phyloP scores from a whole-genome alignment of 495 filamentous ascomycete species.

The Aspergillus panamensis region DNA sequence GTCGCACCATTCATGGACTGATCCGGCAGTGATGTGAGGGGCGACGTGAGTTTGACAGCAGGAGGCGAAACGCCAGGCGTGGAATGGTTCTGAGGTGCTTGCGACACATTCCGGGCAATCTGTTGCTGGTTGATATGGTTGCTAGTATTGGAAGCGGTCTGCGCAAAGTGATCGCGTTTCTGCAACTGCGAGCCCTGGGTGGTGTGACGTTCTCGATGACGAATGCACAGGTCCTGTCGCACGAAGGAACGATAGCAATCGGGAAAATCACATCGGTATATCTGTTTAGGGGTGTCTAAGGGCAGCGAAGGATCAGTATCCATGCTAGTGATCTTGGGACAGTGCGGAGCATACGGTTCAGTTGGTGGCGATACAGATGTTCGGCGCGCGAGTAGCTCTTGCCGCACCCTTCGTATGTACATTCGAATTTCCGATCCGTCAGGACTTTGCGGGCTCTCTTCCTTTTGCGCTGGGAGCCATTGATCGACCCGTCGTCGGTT shows the following conservation, averaged over 20 bases:
- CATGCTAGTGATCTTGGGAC: slow-evolving; percentile 3
- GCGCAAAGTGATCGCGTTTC: slow-evolving; percentile 66
- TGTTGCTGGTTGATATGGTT: slow-evolving; percentile 15
- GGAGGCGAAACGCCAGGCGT: slow-evolving; percentile 12
- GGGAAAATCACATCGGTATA: slow-evolving; percentile 91
- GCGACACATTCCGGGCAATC: slow-evolving; percentile 13
- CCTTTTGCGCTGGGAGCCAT: slow-evolving; percentile 59
- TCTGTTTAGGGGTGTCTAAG: slow-evolving; percentile 80
- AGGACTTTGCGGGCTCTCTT: slow-evolving; percentile 79
- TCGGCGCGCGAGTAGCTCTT: slow-evolving; percentile 97
- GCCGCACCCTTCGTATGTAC: slow-evolving; percentile 81
- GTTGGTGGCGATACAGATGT: slow-evolving; percentile 92
- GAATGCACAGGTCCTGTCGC: slow-evolving; percentile 87
- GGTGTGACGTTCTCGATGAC: slow-evolving; percentile 94
- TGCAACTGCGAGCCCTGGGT: slow-evolving; percentile 91
- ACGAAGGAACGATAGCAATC: slow-evolving; percentile 91
- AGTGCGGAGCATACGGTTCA: slow-evolving; percentile 72
- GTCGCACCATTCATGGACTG: slow-evolving; percentile 4
- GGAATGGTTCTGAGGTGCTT: slow-evolving; percentile 9
- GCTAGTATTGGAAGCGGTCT: slow-evolving; percentile 24
- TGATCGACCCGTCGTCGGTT: slow-evolving; percentile 29
- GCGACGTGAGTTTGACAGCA: slow-evolving; percentile 8
- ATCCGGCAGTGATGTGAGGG: slow-evolving; percentile 7
- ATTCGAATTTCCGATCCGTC: slow-evolving; percentile 90
- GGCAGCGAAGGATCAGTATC: slow-evolving; percentile 15